Conservation (phyloP, 768 basidiomycete genomes). For the Candolleomyces eurysporus region DNA sequence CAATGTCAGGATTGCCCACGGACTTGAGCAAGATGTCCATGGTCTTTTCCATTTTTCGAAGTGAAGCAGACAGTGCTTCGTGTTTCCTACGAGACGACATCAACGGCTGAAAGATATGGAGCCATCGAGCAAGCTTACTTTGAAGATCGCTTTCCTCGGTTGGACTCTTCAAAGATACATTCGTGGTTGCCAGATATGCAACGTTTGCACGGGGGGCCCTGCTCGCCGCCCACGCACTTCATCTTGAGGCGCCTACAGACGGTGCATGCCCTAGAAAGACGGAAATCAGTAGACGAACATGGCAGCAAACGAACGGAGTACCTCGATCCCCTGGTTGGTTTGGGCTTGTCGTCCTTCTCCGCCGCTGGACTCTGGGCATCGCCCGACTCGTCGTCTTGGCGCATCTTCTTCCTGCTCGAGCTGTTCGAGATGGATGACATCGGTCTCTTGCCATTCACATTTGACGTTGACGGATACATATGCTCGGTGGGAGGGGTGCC, state of each 20-base stretch:
- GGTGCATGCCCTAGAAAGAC: slow-evolving; percentile 70
- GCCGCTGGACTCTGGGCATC: slow-evolving; percentile 50
- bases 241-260: slow-evolving; percentile 91
- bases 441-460: slow-evolving; percentile 66
- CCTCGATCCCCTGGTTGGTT: slow-evolving; percentile 86
- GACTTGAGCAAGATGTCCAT: slow-evolving; percentile 90
- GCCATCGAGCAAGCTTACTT: slow-evolving; percentile 50
- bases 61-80: slow-evolving; percentile 73
- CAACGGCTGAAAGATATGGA: slow-evolving; percentile 19
- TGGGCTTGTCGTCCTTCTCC: slow-evolving; percentile 75
- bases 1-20: slow-evolving; percentile 79
- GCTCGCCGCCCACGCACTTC: slow-evolving; percentile 90
- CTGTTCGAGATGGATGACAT: slow-evolving; percentile 46
- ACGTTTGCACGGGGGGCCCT: slow-evolving; percentile 89
- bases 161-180: slow-evolving; percentile 96
- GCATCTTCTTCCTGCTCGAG: slow-evolving; percentile 52
- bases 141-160: slow-evolving; percentile 86
- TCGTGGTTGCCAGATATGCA: slow-evolving; percentile 78
- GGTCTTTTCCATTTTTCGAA: slow-evolving; percentile 89
- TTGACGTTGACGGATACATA: slow-evolving; percentile 47
- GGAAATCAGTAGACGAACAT: slow-evolving; percentile 10
- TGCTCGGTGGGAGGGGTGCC: slow-evolving; percentile 71
- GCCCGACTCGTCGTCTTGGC: slow-evolving; percentile 57
- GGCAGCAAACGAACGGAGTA: slow-evolving; percentile 28
- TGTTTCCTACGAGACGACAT: slow-evolving; percentile 62